Conservation (phyloP, 495 filamentous ascomycete species). For the Penicillium turbatum region DNA sequence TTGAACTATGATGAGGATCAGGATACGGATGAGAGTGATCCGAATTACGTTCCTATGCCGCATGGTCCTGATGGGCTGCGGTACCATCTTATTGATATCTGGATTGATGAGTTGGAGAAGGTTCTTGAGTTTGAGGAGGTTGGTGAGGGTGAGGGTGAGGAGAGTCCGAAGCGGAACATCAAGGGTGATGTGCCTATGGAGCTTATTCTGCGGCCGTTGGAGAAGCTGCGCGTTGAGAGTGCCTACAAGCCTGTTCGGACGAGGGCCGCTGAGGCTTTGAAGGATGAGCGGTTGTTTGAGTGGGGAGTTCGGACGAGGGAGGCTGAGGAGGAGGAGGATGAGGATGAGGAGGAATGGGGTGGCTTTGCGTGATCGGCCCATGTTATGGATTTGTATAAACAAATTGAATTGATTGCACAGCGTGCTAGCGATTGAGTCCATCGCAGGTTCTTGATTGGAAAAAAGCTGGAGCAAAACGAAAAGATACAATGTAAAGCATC, state of each 20-base stretch:
- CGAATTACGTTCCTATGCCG: conserved; percentile 39
- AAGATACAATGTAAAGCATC: background rate
- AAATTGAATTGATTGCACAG: conserved; percentile 21
- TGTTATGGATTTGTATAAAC: conserved; percentile 10
- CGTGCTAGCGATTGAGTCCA: conserved; percentile 13
- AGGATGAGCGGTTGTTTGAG: conserved; percentile 66
- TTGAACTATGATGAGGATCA: conserved; percentile 43
- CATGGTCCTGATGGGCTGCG: conserved; percentile 71
- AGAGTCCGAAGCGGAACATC: conserved; percentile 29
- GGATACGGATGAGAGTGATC: conserved; percentile 24
- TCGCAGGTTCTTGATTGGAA: conserved; percentile 15
- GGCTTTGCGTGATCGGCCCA: conserved; percentile 50
- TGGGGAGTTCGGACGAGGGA: conserved; percentile 48
- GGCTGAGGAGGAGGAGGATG: conserved; percentile 39
- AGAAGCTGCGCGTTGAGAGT: conserved; percentile 50
- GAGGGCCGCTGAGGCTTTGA: conserved; percentile 66
- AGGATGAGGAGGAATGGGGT: conserved; percentile 60
- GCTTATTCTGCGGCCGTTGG: conserved; percentile 55
- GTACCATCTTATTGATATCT: conserved; percentile 87
- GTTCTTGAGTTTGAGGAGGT: conserved; percentile 52
- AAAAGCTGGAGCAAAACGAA: conserved; percentile 1
- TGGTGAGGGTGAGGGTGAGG: conserved; percentile 23
- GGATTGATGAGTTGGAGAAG: conserved; percentile 79
- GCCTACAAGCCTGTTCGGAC: conserved; percentile 67
- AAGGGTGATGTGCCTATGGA: conserved; percentile 45